phyloP scores from a whole-genome alignment of 352 stramenopile species.

The Phytopythium chamaehyphon region DNA sequence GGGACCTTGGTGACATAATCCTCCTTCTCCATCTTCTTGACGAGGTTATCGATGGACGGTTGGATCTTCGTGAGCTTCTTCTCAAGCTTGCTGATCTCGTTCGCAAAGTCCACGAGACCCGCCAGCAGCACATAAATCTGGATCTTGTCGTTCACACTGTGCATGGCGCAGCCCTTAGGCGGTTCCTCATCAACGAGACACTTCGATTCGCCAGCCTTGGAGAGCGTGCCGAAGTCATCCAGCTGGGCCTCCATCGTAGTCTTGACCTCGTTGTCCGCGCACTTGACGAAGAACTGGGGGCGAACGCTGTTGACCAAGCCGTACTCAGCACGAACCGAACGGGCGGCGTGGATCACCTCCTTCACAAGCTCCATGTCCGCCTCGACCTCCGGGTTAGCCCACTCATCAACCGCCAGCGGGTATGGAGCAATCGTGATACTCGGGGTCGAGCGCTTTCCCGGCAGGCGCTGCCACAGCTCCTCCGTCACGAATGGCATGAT shows the following conservation, averaged over 20 bases:
- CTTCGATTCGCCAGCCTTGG: slow-evolving; percentile 89
- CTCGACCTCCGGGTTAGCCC: slow-evolving; percentile 88
- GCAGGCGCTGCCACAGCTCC: slow-evolving; percentile 86
- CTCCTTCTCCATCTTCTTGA: slow-evolving; percentile 79
- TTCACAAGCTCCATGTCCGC: slow-evolving; percentile 92
- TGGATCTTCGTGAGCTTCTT: slow-evolving; percentile 86
- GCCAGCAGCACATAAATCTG: slow-evolving; percentile 87
- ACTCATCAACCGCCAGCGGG: slow-evolving; percentile 71
- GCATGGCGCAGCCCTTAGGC: slow-evolving; percentile 89
- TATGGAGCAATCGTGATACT: slow-evolving; percentile 84
- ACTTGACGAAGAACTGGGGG: slow-evolving; percentile 89
- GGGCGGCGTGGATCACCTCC: slow-evolving; percentile 93
- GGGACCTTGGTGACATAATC: slow-evolving; percentile 82
- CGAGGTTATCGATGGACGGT: slow-evolving; percentile 61
- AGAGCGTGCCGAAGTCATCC: slow-evolving; percentile 95
- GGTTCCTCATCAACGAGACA: slow-evolving; percentile 81
- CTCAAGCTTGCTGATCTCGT: slow-evolving; percentile 89
- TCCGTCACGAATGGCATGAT: slow-evolving; percentile 99
- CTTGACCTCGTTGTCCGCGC: slow-evolving; percentile 68
- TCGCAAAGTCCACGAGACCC: slow-evolving; percentile 83
- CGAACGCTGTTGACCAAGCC: slow-evolving; percentile 75
- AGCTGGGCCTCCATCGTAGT: slow-evolving; percentile 73
- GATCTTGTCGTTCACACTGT: slow-evolving; percentile 93
- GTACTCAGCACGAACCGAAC: slow-evolving; percentile 92
- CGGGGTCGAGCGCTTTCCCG: slow-evolving; percentile 51